Base-by-base conservation (phyloP, 2,329 filamentous ascomycete species). In the Aspergillus sp. region DNA sequence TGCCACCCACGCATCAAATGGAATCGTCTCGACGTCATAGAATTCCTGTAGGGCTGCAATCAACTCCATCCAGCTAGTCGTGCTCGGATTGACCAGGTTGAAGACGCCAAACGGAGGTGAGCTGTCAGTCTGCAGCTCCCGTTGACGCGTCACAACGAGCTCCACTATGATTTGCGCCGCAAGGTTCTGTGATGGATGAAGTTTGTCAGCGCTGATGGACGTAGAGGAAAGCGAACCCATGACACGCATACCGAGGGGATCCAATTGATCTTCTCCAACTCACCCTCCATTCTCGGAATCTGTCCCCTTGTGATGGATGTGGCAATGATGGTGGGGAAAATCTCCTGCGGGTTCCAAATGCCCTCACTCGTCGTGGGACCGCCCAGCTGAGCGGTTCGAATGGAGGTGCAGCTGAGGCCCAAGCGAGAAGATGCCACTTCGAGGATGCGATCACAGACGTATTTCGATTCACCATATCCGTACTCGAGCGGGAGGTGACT, bases 271-370 rank as follows among this genome's bases (percentile, higher is more conserved):
- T 58, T 54, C 3, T 70, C 56, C 2, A 52, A 48, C 4, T 19
- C 19, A 0, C 75, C 78, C 0, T 81, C 62, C 1, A 64, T 57
- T 0, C 48, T 45, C 0, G 79, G 78, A 2, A 82, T 54, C 4
- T 69, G 56, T 0, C 71, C 70, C 2, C 81, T 60, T 34, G 72
- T 60, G 8, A 73, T 58, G 0, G 76, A 79, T 37, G 74, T 78
- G 1, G 69, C 66, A 77, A 62, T 70, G 70, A 82, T 27, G 8
- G 48, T 46, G 5, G 57, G 57, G 11, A 59, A 7, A 55, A 55
- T 58, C 49, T 83, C 79, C 6, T 76, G 69, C 30, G 61, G 65
- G 48, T 78, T 81, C 80, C 80, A 83, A 13, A 57, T 53, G 0
- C 78, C 78, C 5, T 55, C 53, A n/a, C 59, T 57, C 39, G 39